Conservation (phyloP, 139 green algal species). For the Zygnema circumcarinatum region DNA sequence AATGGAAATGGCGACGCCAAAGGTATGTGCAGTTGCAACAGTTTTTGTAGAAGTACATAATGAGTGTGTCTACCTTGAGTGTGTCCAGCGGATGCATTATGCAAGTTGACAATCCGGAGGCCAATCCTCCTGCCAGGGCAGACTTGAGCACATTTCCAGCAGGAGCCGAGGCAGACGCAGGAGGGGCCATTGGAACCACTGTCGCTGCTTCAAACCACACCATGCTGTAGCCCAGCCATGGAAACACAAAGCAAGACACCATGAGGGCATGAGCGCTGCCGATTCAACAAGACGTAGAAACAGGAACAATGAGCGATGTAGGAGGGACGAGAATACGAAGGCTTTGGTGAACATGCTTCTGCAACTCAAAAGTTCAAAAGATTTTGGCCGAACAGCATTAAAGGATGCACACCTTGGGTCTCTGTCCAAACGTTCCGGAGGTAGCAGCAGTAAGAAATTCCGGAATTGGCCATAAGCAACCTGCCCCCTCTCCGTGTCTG, state of each 20-base stretch:
- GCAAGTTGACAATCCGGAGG: conserved; percentile 67
- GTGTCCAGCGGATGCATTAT: conserved; percentile 78
- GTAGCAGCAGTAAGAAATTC: conserved; percentile 77
- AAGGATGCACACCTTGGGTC: conserved; percentile 59
- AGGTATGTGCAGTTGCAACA: no score
- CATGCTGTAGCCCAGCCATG: no score
- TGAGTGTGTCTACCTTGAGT: conserved; percentile 65
- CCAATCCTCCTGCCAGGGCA: conserved; percentile 71
- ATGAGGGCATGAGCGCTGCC: no score
- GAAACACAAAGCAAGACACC: no score
- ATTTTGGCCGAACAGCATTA: no score
- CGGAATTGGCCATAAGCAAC: conserved; percentile 77
- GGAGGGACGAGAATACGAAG: no score
- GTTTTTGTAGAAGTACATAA: background rate
- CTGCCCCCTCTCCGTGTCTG: conserved; percentile 26
- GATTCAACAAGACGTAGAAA: no score
- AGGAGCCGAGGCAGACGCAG: conserved; percentile 19
- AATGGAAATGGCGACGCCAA: no score
- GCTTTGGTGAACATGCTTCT: no score
- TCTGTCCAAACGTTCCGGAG: conserved; percentile 63
- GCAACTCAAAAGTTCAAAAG: no score
- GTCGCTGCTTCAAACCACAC: conserved; percentile 78
- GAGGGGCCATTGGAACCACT: conserved; percentile 68
- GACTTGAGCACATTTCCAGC: conserved; percentile 64
- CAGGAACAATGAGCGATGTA: no score